These are phyloP conservation scores for Acrocalymma vagum DNA, from an alignment of 2,329 filamentous ascomycete species.

Conservation along the genomic window DNA sequence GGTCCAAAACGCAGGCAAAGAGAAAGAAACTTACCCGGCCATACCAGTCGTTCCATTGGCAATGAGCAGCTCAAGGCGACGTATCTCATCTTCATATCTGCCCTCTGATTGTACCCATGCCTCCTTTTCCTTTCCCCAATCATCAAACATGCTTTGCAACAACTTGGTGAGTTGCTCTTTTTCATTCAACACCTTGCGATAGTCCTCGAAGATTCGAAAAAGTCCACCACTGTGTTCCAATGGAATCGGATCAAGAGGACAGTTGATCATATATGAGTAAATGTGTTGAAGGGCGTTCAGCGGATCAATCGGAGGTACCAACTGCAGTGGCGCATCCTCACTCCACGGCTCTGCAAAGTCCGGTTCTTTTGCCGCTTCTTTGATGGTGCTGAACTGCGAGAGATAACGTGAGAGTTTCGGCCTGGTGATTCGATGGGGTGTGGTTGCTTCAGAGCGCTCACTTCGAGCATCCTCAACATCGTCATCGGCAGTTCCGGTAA, in stretches of 20 bases:
- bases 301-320: constrained; percentile 32
- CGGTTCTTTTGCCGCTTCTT: constrained; percentile 23
- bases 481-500: constrained; percentile 27
- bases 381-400: constrained; percentile 39
- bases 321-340: constrained; percentile 20
- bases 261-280: constrained; percentile 31
- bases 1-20: background rate
- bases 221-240: constrained; percentile 46
- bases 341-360: constrained; percentile 39
- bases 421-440: constrained; percentile 43
- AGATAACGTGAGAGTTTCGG: constrained; percentile 53
- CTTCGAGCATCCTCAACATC: constrained; percentile 31
- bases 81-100: constrained; percentile 52
- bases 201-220: constrained; percentile 54
- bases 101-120: constrained; percentile 43
- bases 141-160: constrained; percentile 34
- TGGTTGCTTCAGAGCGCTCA: constrained; percentile 39
- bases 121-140: constrained; percentile 36
- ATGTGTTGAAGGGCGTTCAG: constrained; percentile 32
- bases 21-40: constrained; percentile 33
- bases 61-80: constrained; percentile 54
- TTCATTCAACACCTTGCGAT: constrained; percentile 45
- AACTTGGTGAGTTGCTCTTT: constrained; percentile 37
- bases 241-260: constrained; percentile 32
- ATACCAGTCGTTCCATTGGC: constrained; percentile 51